Evolutionary conservation across 805 yeast genomes (phyloP).

Genomic region (Starmera amethionina): DNA sequence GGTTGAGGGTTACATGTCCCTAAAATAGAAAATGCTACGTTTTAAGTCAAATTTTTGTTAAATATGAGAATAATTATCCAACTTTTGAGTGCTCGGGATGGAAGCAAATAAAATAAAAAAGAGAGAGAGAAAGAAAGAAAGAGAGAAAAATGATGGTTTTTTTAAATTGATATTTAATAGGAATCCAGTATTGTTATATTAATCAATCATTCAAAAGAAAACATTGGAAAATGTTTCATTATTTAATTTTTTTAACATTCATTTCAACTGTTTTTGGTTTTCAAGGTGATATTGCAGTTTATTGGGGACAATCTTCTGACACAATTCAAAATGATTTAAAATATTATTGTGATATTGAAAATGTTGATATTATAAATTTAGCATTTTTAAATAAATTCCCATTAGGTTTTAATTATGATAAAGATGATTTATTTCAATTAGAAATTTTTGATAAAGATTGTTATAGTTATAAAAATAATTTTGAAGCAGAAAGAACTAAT

Average conservation of each 20-base stretch:
- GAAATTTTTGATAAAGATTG: conserved; percentile 50
- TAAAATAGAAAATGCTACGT: no score
- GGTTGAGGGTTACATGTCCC: no score
- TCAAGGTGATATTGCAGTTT: conserved; percentile 47
- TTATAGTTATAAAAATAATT: conserved; percentile 22
- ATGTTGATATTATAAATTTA: conserved; percentile 63
- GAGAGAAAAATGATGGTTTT: no score
- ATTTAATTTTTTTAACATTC: neutral
- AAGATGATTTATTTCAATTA: conserved; percentile 10
- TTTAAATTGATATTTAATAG: no score
- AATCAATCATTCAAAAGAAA: no score
- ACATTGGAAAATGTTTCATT: neutral
- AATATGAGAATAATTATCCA: no score
- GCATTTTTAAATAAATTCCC: conserved; percentile 64
- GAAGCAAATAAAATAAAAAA: no score
- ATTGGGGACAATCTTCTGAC: conserved; percentile 70
- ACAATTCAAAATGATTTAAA: conserved; percentile 37
- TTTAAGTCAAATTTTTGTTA: no score
- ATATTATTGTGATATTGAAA: conserved; percentile 50
- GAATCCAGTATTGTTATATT: no score
- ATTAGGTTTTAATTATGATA: conserved; percentile 9
- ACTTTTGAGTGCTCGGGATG: no score
- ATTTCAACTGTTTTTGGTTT: conserved; percentile 23
- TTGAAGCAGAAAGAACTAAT: conserved; percentile 18
- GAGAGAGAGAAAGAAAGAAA: no score